phyloP scores from a whole-genome alignment of 176 grass and related monocot species.

The Neostapfia colusana region DNA sequence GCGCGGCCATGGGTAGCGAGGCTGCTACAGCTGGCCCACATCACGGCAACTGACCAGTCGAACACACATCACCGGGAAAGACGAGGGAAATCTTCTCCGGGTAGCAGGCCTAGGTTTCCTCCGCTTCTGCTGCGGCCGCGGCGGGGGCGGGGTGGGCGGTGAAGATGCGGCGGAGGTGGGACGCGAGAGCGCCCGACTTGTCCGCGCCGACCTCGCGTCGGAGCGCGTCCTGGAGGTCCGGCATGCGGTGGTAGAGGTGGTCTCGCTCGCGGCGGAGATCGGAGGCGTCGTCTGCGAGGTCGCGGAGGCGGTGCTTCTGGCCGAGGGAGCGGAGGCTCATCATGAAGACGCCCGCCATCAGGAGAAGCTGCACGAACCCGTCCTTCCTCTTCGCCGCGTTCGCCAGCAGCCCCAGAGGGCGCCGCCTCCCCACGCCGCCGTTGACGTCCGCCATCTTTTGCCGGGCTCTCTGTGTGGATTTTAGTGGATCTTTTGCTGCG shows the following conservation, averaged over 20 bases:
- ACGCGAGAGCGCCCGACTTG: conserved; percentile 54
- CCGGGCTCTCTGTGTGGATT: neutral
- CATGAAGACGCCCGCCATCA: conserved; percentile 87
- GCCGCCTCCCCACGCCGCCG: conserved; percentile 7
- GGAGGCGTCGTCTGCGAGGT: conserved; percentile 70
- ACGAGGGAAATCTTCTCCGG: too few relatives aligned
- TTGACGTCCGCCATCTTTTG: conserved; percentile 33
- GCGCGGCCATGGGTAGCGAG: too few relatives aligned
- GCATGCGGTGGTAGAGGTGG: conserved; percentile 50
- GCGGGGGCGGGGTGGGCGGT: conserved; percentile 32
- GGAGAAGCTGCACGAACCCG: conserved; percentile 74
- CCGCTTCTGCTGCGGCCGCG: neutral
- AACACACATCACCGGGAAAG: too few relatives aligned
- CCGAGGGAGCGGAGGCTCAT: conserved; percentile 73
- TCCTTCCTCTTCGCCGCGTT: conserved; percentile 81
- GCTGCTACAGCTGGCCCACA: too few relatives aligned
- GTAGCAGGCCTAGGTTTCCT: neutral
- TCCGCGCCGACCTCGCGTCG: conserved; percentile 62
- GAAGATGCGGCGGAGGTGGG: conserved; percentile 83
- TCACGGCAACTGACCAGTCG: too few relatives aligned
- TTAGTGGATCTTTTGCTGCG: neutral
- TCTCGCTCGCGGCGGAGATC: conserved; percentile 62
- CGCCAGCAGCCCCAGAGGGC: conserved; percentile 41
- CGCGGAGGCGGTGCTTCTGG: conserved; percentile 79
- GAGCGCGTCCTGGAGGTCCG: conserved; percentile 61